Percentiles rank a stretch among this genome's conserved stretches.
These are phyloP conservation scores for Hygrophila difformis DNA, from an alignment of 257 asterid genomes.

Conservation along the genomic window DNA sequence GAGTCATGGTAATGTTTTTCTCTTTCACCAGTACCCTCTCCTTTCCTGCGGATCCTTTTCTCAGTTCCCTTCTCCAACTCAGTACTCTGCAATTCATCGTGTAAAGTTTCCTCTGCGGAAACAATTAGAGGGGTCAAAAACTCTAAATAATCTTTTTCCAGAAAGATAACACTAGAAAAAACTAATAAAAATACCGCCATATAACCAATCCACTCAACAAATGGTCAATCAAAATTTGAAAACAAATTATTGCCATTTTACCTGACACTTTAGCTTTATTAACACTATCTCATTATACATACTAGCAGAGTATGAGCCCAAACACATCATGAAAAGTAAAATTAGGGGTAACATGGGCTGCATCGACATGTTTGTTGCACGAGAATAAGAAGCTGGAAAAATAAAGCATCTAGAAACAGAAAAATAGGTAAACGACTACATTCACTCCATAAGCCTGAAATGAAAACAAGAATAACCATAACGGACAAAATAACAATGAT, in stretches of 20 bases:
- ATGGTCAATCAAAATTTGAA: neutral
- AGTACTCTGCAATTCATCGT: slow-evolving; percentile 41
- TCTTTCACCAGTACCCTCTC: slow-evolving; percentile 56
- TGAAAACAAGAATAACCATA: too few relatives aligned
- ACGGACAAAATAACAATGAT: slow-evolving; percentile 1
- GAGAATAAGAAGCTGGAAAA: slow-evolving; percentile 1
- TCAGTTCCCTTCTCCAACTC: slow-evolving; percentile 62
- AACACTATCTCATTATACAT: slow-evolving; percentile 5
- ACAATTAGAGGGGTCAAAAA: slow-evolving; percentile 14
- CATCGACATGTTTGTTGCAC: neutral
- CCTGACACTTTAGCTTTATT: neutral
- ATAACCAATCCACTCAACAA: slow-evolving; percentile 1
- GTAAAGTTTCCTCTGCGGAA: slow-evolving; percentile 35
- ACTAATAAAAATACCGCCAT: neutral
- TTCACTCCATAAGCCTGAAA: neutral
- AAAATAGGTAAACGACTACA: neutral
- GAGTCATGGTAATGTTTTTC: slow-evolving; percentile 49
- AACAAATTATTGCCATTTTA: slow-evolving; percentile 1
- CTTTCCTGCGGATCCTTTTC: slow-evolving; percentile 47
- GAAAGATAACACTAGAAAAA: neutral
- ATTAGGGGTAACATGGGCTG: neutral
- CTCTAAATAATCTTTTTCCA: neutral
- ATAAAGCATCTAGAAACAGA: slow-evolving; percentile 4
- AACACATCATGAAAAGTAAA: neutral
- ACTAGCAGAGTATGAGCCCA: slow-evolving; percentile 7